phyloP scores from a whole-genome alignment of 2,329 filamentous ascomycete genomes.

The Colletotrichum eremochloae region DNA sequence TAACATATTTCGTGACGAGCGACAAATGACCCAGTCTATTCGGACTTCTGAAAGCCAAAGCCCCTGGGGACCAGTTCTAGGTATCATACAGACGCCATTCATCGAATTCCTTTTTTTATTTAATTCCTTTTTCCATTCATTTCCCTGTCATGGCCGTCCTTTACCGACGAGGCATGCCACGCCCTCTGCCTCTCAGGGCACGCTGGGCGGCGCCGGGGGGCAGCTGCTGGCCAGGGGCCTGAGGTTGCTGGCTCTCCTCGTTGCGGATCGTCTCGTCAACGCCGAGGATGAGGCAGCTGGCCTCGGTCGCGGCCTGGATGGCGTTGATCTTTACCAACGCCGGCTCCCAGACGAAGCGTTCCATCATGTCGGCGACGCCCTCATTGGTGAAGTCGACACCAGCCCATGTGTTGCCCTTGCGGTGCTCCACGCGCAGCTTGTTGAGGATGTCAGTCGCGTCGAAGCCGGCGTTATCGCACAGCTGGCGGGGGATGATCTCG shows the following conservation, averaged over 20 bases:
- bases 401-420: slow-evolving; percentile 92
- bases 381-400: slow-evolving; percentile 96
- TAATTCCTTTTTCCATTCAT: slow-evolving; percentile 44
- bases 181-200: slow-evolving; percentile 84
- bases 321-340: slow-evolving; percentile 97
- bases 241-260: slow-evolving; percentile 89
- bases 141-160: slow-evolving; percentile 22
- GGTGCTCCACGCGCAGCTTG: slow-evolving; percentile 94
- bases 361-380: slow-evolving; percentile 94
- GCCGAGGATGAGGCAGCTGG: slow-evolving; percentile 92
- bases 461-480: slow-evolving; percentile 98
- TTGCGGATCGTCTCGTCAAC: slow-evolving; percentile 99
- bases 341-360: slow-evolving; percentile 97
- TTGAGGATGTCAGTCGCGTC: slow-evolving; percentile 99
- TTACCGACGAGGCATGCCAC: slow-evolving; percentile 89
- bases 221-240: slow-evolving; percentile 81
- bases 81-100: slow-evolving; percentile 45
- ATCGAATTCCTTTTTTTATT: slow-evolving; percentile 40
- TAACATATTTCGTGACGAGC: slow-evolving; percentile 12
- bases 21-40: slow-evolving; percentile 43
- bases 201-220: slow-evolving; percentile 89
- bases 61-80: slow-evolving; percentile 39
- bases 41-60: slow-evolving; percentile 40
- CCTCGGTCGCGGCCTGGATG: slow-evolving; percentile 95
- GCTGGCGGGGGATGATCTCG: slow-evolving; percentile 94